phyloP scores from a whole-genome alignment of 495 filamentous ascomycete genomes.

The Penicillium canescens region DNA sequence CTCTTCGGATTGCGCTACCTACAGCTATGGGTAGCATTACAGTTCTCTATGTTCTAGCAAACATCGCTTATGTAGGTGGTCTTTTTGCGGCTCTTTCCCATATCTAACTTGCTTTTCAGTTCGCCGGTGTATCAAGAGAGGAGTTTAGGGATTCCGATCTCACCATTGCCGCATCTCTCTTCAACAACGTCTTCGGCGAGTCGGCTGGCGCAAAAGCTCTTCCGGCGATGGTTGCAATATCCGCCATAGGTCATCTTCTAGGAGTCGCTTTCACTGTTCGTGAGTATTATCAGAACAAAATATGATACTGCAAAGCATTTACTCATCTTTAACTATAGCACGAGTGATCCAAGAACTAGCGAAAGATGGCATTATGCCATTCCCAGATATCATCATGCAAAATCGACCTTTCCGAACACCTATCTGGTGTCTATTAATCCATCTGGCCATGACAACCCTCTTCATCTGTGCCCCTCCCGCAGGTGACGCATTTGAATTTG shows the following conservation, averaged over 20 bases:
- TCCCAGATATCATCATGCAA: constrained; percentile 57
- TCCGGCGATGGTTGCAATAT: constrained; percentile 57
- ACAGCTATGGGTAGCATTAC: constrained; percentile 58
- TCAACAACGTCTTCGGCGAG: constrained; percentile 29
- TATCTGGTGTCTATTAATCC: constrained; percentile 56
- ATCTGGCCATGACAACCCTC: constrained; percentile 61
- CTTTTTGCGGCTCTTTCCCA: neutral
- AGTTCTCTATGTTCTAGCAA: constrained; percentile 64
- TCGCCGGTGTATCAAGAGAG: constrained; percentile 27
- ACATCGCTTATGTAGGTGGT: constrained; percentile 56
- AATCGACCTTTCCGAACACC: constrained; percentile 67
- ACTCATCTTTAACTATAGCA: constrained; percentile 30
- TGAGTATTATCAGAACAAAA: constrained; percentile 4
- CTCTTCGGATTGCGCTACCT: constrained; percentile 60
- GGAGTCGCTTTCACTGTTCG: constrained; percentile 39
- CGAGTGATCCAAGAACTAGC: constrained; percentile 66
- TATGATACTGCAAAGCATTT: neutral
- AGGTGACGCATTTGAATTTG: constrained; percentile 64
- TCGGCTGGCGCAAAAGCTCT: constrained; percentile 23
- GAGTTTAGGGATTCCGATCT: constrained; percentile 25
- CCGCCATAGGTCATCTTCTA: constrained; percentile 69
- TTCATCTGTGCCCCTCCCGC: constrained; percentile 62
- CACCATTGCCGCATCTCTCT: constrained; percentile 29
- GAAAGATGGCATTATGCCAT: constrained; percentile 68
- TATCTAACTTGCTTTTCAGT: constrained; percentile 6